phyloP scores from a whole-genome alignment of 208 protist species.

The Strigomonas galati region DNA sequence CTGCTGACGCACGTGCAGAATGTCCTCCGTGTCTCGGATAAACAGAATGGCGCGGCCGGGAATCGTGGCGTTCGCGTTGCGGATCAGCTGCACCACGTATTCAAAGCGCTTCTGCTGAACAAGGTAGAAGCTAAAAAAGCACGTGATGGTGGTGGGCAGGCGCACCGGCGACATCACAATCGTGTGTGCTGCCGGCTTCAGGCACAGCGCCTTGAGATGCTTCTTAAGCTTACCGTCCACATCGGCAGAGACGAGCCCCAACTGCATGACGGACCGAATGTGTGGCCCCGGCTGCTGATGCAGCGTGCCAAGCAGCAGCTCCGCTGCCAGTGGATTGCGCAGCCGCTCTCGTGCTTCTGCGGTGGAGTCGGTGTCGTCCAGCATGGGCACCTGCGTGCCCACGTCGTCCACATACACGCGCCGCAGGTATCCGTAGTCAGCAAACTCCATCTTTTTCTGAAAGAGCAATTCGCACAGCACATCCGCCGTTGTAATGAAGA shows the following conservation, averaged over 20 bases:
- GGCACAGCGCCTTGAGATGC: slow-evolving; percentile 71
- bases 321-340: slow-evolving; percentile 66
- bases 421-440: slow-evolving; percentile 77
- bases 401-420: slow-evolving; percentile 84
- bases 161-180: slow-evolving; percentile 66
- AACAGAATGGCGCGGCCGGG: slow-evolving; percentile 71
- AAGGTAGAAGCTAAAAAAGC: slow-evolving; percentile 75
- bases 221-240: slow-evolving; percentile 59
- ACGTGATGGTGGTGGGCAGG: slow-evolving; percentile 73
- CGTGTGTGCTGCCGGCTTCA: slow-evolving; percentile 69
- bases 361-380: slow-evolving; percentile 43
- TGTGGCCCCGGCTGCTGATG: slow-evolving; percentile 81
- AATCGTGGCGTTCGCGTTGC: slow-evolving; percentile 65
- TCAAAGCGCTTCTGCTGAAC: slow-evolving; percentile 35
- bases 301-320: slow-evolving; percentile 76
- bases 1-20: slow-evolving; percentile 47
- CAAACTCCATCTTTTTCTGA: slow-evolving; percentile 86
- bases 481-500: slow-evolving; percentile 81
- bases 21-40: slow-evolving; percentile 45
- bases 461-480: slow-evolving; percentile 79
- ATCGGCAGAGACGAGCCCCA: slow-evolving; percentile 77
- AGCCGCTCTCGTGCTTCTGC: slow-evolving; percentile 52
- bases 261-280: slow-evolving; percentile 78
- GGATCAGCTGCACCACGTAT: slow-evolving; percentile 48
- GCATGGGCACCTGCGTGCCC: slow-evolving; percentile 61